Base-by-base conservation (phyloP, 2,329 filamentous ascomycete genomes). In the Mycocentrospora acerina region DNA sequence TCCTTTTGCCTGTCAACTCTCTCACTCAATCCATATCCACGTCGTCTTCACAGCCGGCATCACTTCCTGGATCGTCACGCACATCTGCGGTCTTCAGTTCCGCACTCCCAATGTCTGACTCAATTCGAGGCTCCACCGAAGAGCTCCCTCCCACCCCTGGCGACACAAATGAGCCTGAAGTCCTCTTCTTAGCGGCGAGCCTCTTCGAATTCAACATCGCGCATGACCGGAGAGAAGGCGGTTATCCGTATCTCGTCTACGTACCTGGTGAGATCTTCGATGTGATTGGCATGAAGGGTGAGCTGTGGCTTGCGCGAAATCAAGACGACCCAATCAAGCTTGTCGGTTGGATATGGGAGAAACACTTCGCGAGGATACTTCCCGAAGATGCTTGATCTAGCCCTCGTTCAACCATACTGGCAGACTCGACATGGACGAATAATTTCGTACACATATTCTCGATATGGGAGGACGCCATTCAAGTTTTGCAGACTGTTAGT, bases 301-400 rank as follows among this genome's bases (percentile, higher is more conserved):
- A 98, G 73, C 78, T 97, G 32, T 98, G 93, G 93, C 81, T 98
- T 40, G 93, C 93, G 36, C 89, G 89, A 68, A 98, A 98, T 64
- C 93, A 98, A 70, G 93, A 98, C 61, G 93, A 98, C 67, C 73
- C 82, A 2, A 77, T 74, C 9, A 80, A 86, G 50, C 78, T 83
- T 50, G 83, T 97, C 24, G 93, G 93, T 35, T 98, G 93, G 93
- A 95, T 98, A 59, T 98, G 93, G 93, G 95, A 90, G 59, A 96
- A 96, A 68, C 93, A 98, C 71, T 98, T 98, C 75, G 67, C 67
- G 15, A 53, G 66, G 14, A 69, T 69, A 18, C 37, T 69, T 25
- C 63, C 65, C 5, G 67, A 69, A 38, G 64, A 66, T 24, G 53
- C 53, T 9, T 44, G 31, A 37, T 12, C 8, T 14, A 24, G 14